Percentiles rank a stretch among this genome's conserved stretches.
Evolutionary conservation across 1,284 basidiomycete genomes (phyloP).

Genomic region (Rhizoctonia solani): DNA sequence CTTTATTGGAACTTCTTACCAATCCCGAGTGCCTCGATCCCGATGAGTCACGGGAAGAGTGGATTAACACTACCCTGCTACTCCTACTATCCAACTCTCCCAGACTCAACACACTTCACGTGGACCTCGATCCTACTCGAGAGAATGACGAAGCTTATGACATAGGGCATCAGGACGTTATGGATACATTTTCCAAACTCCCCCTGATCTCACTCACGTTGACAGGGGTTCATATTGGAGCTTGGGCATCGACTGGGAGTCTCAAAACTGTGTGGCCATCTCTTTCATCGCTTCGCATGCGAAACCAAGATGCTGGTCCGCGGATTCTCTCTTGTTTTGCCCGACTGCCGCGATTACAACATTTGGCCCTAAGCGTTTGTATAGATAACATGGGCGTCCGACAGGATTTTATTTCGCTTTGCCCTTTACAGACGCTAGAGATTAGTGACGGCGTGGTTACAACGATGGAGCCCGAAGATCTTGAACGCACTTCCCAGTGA

Average conservation of each 20-base stretch:
- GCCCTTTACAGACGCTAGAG: conserved; percentile 11
- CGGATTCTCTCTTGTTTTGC: conserved; percentile 20
- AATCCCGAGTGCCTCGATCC: not conserved
- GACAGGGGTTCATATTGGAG: conserved; percentile 4
- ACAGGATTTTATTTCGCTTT: not conserved
- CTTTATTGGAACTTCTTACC: not conserved
- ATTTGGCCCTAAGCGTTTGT: conserved; percentile 8
- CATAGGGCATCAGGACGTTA: conserved; percentile 22
- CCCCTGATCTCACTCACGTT: conserved; percentile 4
- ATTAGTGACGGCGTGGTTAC: not conserved
- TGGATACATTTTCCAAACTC: conserved; percentile 28
- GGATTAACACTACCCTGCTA: not conserved
- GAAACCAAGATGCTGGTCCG: conserved; percentile 13
- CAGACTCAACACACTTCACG: not conserved
- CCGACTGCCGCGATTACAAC: not conserved
- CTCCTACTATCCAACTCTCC: not conserved
- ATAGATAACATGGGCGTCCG: not conserved
- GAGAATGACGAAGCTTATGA: not conserved
- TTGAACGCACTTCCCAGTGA: conserved; percentile 4
- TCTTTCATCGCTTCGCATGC: not conserved
- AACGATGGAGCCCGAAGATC: conserved; percentile 3
- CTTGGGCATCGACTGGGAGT: conserved; percentile 18
- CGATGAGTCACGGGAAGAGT: conserved; percentile 21
- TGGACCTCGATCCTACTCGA: conserved; percentile 1
- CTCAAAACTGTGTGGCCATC: conserved; percentile 17